Base-by-base conservation (phyloP, 768 basidiomycete species). In the Rhizopogon vinicolor region DNA sequence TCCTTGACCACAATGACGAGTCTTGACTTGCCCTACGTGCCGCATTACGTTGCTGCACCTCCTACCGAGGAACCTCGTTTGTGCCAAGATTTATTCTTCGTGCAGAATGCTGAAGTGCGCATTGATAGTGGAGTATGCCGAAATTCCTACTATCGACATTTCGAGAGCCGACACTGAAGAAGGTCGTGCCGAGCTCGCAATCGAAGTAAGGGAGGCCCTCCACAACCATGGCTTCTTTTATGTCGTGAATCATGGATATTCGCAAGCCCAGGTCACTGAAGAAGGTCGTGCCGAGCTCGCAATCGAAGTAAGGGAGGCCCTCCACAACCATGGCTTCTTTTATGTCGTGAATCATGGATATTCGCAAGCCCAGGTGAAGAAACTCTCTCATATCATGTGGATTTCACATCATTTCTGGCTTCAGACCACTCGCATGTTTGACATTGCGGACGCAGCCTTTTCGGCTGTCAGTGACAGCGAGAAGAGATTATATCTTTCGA, bases 61-160 rank as follows among this genome's bases (percentile, higher is more conserved):
- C 59, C 58, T 5, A 77, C 78, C 1, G 62, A 63, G 51, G 69
- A 68, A 28, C 54, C 68, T 29, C 54, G 77, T 77, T 51, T 49
- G 75, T 68, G 3, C 35, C 9, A n/a, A 18, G 8, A 25, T 7
- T 49, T 35, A 18, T 48, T 4, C 14, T 22, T 7, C 3, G 25
- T 10, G 19, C 10, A 48, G 25, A 40, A 41, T 22, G 6, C 33
- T 52, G 40, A 48, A 41, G 18, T 53, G 41, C 69, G 72, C 33
- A 16, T 35, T 64, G 54, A 19, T 54, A 78, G 76, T 77, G 63
- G 73, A 77, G 22, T 78, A 71, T 64, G 83, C 79, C 3, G 77
- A 82, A 41, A 73, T 86, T 12, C 70, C 80, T 0, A 71, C 78
- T 51, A 75, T 85, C 52, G 82, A 85, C 57, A 60, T 85, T 19